Evolutionary conservation across 148 eudicot genomes (phyloP).

Genomic region (Silene conica): DNA sequence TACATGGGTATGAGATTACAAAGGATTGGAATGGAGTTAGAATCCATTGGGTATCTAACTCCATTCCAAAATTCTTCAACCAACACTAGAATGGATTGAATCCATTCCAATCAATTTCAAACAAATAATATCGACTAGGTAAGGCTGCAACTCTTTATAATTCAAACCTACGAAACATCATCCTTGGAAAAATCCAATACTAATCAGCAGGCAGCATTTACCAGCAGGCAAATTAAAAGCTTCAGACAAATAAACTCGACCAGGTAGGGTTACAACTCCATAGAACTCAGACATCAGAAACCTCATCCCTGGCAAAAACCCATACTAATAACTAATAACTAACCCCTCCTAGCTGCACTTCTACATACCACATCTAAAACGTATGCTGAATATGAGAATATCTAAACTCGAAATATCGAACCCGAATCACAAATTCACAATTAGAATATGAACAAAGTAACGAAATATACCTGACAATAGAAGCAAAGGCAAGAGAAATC

Average conservation of each 20-base stretch:
- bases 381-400: not conserved
- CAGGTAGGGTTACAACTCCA: not conserved
- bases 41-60: too few relatives aligned
- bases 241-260: not conserved
- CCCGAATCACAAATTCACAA: not conserved
- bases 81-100: too few relatives aligned
- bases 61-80: too few relatives aligned
- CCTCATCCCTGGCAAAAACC: not conserved
- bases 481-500: constrained; percentile 51
- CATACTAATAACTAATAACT: not conserved
- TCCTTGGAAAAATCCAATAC: too few relatives aligned
- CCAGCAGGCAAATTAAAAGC: too few relatives aligned
- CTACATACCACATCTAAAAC: not conserved
- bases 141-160: not conserved
- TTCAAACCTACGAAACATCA: not conserved
- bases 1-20: too few relatives aligned
- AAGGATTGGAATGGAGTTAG: too few relatives aligned
- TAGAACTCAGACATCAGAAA: too few relatives aligned
- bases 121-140: not conserved
- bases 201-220: too few relatives aligned
- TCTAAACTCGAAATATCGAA: not conserved
- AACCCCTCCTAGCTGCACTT: constrained; percentile 1
- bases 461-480: constrained; percentile 73
- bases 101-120: too few relatives aligned
- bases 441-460: too few relatives aligned